Base-by-base conservation (phyloP, 192 early-diverging fungal species). In the Coemansia sp. region DNA sequence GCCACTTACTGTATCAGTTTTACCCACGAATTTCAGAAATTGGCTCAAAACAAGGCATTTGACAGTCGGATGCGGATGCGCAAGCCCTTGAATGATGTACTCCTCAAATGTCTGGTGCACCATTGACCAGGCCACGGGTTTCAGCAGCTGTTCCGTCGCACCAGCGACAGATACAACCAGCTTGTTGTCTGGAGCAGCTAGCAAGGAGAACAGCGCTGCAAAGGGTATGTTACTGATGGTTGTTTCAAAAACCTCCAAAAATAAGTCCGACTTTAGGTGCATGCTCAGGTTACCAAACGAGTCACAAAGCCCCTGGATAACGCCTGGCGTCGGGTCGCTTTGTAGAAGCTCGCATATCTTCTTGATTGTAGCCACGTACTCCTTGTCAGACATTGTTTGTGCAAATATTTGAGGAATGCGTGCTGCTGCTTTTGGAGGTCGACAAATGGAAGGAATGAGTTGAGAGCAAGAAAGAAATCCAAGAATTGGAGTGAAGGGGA, bases 81-180 rank as follows among this genome's bases (percentile, higher is more conserved):
- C 73, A 48, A 84, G 62, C 20, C 82, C 82, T 55, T 78, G 75
- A 35, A 79, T 67, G 30, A 84, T 77, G 55, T 84, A 79, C 62
- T 84, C 82, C 36, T 79, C 76, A 24, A 79, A 79, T 33, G 73
- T 78, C 64, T 78, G 70, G 59, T 84, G 73, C 44, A 83, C 69
- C 73, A 78, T 78, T 8, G 72, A 16, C 75, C 76, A 83, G 10
- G 68, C 73, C 52, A 79, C 69, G 16, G 82, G 82, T 60, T 64
- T 71, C 43, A 84, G 66, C 62, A 84, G 71, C 53, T 66, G 77
- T 15, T 61, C 65, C 0, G 73, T 74, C 26, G 79, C 70, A 36
- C 71, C 71, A 33, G 74, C 70, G 35, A 79, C 76, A 2, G 56
- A 62, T 16, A 71, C 77, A 21, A 84, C 73, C 55, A 84, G 66